Percentiles rank a stretch among this genome's conserved stretches.
These are phyloP conservation scores for Podaxis sp. DNA, from an alignment of 768 basidiomycete species.

Conservation along the genomic window DNA sequence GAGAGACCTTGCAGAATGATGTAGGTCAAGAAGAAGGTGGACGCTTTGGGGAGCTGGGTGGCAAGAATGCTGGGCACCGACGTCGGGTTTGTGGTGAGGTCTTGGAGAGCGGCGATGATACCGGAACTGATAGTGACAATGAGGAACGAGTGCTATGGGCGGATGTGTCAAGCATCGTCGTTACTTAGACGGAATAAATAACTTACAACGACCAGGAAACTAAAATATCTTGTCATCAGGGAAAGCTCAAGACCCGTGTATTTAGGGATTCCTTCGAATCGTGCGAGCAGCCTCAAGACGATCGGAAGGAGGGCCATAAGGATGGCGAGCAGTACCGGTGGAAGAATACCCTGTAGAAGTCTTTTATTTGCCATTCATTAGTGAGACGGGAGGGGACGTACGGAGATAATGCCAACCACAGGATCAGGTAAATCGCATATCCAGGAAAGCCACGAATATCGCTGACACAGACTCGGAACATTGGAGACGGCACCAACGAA, in stretches of 20 bases:
- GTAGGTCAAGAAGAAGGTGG: slow-evolving; percentile 91
- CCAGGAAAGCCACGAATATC: slow-evolving; percentile 78
- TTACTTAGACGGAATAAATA: not conserved
- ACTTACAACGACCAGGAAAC: slow-evolving; percentile 89
- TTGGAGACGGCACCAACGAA: slow-evolving; percentile 89
- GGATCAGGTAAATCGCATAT: slow-evolving; percentile 65
- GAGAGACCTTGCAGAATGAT: slow-evolving; percentile 80
- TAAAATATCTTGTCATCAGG: slow-evolving; percentile 89
- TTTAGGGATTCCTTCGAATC: slow-evolving; percentile 90
- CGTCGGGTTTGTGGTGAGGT: slow-evolving; percentile 64
- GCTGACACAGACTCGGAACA: slow-evolving; percentile 64
- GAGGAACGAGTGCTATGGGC: slow-evolving; percentile 83
- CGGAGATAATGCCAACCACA: slow-evolving; percentile 75
- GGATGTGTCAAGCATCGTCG: not conserved
- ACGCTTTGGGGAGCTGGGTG: slow-evolving; percentile 73
- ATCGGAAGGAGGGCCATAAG: slow-evolving; percentile 89
- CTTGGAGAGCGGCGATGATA: slow-evolving; percentile 68
- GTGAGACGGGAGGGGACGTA: slow-evolving; percentile 19
- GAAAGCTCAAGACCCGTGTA: slow-evolving; percentile 82
- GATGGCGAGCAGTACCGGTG: slow-evolving; percentile 83
- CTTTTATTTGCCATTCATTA: no score
- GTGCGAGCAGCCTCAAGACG: slow-evolving; percentile 74
- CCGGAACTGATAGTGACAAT: slow-evolving; percentile 86
- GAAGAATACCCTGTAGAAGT: slow-evolving; percentile 68
- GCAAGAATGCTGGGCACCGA: slow-evolving; percentile 75